Evolutionary conservation across 345 rosid genomes (phyloP), one percentile per base, ranked within the genome.

Genomic region (Aegle marmelos): DNA sequence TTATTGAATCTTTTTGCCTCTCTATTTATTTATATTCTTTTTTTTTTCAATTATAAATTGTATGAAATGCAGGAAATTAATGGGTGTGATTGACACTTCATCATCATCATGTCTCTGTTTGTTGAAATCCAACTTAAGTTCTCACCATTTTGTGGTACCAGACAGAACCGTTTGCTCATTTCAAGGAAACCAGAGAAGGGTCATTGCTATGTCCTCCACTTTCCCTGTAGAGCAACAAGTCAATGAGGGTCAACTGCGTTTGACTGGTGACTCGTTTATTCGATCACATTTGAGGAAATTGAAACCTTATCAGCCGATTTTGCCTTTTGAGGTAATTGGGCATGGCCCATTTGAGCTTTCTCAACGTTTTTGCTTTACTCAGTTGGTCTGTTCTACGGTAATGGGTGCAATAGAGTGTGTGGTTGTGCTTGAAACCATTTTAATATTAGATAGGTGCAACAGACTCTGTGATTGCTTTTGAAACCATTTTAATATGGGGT

Each of bases 281-380:
- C 93, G 98, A 73, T 81, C 89, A 57, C 98, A 94, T 87, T 85
- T 96, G 94, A 89, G 87, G 71, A 81, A 88, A 24, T 61, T 96
- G 83, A 83, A 97, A 56, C 89, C 99, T 73, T 94, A 96, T 82
- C 97, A 96, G 63, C 90, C 98, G 68, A 96, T 96, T 80, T 76
- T 96, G 76, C 98, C 99, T 74, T 91, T 92, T 80, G 99, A 96
- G 99, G 99, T 94, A 31, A 30, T 64, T 74, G 57, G 41, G 41
- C 13, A 1, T 3, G 5, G 36, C 5, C 57, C 34, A 34, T 60
- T 73, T 34, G 16, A 13, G 10, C 37, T 36, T 6, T 73, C 65
- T 14, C 31, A 28, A 9, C 22, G 28, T 14, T 31, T 70, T 56
- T 68, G 41, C 2, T 60, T 60, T 65, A 53, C 61, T 72, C 17